Base-by-base conservation (phyloP, 495 filamentous ascomycete genomes). In the Lepraria neglecta region DNA sequence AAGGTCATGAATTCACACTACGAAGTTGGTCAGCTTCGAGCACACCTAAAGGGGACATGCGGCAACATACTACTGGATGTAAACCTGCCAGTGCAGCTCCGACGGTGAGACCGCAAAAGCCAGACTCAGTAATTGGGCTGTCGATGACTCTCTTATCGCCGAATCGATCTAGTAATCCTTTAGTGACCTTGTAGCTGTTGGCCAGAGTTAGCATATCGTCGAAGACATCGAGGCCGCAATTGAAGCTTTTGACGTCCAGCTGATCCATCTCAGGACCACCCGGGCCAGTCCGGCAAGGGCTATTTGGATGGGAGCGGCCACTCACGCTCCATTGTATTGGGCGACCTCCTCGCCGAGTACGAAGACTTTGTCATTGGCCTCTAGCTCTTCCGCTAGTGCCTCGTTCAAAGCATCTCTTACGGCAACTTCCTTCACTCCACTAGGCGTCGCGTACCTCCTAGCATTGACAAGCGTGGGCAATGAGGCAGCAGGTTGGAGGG, bases 1-100 rank as follows among this genome's bases (percentile, higher is more conserved):
- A 96, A 98, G 68, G 94, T 98, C 94, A 98, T 98, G 84, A 98
- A 98, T 77, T 96, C 91, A 82, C 90, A 95, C 90, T 95, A 71
- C 7, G 51, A 54, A 59, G 15, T 24, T 14, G 19, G 38, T 68
- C 56, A 68, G 63, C 59, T 60, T 31, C 27, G 27, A n/a, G 9
- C 24, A 7, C 47, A 15, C 4, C 43, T 11, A 11, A 24, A 57
- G 17, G 42, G 30, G 31, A 42, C 1, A 31, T 27, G 42, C 7
- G 62, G 52, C 15, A 60, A 82, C 90, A 81, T 78, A 95, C 90
- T 68, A 98, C 84, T 48, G 94, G 94, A 80, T 92, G 87, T 70
- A 98, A 78, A 59, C 94, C 94, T 74, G 90, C 91, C 64, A 98
- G 84, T 52, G 94, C 94, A 73, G 94, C 88, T 70, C 94, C 94